Conservation (phyloP, 2,329 filamentous ascomycete genomes). For the Lasiodiplodia sp. region DNA sequence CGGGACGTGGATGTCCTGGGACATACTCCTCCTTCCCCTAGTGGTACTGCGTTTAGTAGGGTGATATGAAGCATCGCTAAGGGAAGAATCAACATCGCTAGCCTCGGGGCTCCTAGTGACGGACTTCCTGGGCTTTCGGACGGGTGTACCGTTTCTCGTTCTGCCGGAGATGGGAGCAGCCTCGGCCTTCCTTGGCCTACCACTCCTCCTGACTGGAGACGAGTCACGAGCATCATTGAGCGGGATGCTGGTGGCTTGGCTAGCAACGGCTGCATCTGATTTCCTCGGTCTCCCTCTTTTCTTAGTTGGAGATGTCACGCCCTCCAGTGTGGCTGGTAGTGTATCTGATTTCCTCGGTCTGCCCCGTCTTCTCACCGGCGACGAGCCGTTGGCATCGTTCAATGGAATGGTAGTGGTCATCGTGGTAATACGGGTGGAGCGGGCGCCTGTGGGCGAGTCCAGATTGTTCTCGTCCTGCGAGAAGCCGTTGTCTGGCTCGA, state of each 20-base stretch:
- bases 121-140: slow-evolving; percentile 27
- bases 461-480: slow-evolving; percentile 41
- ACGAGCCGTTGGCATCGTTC: slow-evolving; percentile 47
- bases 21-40: not conserved
- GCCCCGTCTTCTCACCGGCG: slow-evolving; percentile 47
- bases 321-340: slow-evolving; percentile 34
- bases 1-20: slow-evolving; percentile 1
- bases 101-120: slow-evolving; percentile 18
- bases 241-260: not conserved
- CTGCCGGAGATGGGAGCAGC: slow-evolving; percentile 15
- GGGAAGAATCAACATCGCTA: slow-evolving; percentile 9
- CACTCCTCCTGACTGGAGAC: slow-evolving; percentile 37
- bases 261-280: slow-evolving; percentile 14
- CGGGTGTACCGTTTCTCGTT: slow-evolving; percentile 42
- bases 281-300: slow-evolving; percentile 39
- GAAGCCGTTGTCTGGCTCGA: slow-evolving; percentile 47
- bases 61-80: slow-evolving; percentile 16
- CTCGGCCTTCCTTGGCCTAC: slow-evolving; percentile 1
- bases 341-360: slow-evolving; percentile 47
- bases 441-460: slow-evolving; percentile 41
- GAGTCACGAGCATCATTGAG: slow-evolving; percentile 25
- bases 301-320: slow-evolving; percentile 41
- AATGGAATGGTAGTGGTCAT: slow-evolving; percentile 51
- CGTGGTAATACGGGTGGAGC: slow-evolving; percentile 39
- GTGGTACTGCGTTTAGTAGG: not conserved